Conservation (phyloP, 345 rosid species). For the Citrus australasica region DNA sequence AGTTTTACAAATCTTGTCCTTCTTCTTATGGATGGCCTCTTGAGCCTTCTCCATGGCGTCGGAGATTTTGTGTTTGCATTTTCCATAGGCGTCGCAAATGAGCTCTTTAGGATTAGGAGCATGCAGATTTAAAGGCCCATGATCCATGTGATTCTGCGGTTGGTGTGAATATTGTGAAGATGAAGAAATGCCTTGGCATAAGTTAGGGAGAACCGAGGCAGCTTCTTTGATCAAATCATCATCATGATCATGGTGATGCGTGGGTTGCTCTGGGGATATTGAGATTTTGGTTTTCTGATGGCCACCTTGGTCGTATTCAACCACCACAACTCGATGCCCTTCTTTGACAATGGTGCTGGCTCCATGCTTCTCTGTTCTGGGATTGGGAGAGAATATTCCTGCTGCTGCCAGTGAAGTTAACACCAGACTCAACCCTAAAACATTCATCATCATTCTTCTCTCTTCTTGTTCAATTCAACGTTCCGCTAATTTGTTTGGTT, state of each 20-base stretch:
- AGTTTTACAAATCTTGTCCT: slow-evolving; percentile 17
- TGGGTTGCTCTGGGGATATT: slow-evolving; percentile 31
- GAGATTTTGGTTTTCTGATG: slow-evolving; percentile 59
- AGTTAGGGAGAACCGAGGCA: slow-evolving; percentile 22
- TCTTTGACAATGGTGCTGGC: slow-evolving; percentile 52
- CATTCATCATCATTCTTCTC: slow-evolving; percentile 48
- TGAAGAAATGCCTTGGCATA: slow-evolving; percentile 36
- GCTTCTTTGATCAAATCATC: slow-evolving; percentile 23
- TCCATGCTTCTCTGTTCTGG: not conserved
- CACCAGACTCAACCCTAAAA: slow-evolving; percentile 45
- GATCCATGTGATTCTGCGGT: too few species aligned
- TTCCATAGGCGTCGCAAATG: slow-evolving; percentile 54
- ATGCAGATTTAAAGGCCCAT: not conserved
- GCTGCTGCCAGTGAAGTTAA: slow-evolving; percentile 46
- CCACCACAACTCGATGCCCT: slow-evolving; percentile 63
- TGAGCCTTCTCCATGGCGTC: slow-evolving; percentile 38
- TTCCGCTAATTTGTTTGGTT: too few species aligned
- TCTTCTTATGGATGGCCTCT: slow-evolving; percentile 24
- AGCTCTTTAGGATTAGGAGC: slow-evolving; percentile 38
- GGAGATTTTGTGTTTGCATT: slow-evolving; percentile 50
- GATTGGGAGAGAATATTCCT: slow-evolving; percentile 53
- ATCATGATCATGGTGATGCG: not conserved
- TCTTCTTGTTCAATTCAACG: too few species aligned
- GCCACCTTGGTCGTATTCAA: slow-evolving; percentile 65
- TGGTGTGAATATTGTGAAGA: slow-evolving; percentile 4